Evolutionary conservation across 495 filamentous ascomycete species (phyloP).

Genomic region (Pyrenula aspistea): DNA sequence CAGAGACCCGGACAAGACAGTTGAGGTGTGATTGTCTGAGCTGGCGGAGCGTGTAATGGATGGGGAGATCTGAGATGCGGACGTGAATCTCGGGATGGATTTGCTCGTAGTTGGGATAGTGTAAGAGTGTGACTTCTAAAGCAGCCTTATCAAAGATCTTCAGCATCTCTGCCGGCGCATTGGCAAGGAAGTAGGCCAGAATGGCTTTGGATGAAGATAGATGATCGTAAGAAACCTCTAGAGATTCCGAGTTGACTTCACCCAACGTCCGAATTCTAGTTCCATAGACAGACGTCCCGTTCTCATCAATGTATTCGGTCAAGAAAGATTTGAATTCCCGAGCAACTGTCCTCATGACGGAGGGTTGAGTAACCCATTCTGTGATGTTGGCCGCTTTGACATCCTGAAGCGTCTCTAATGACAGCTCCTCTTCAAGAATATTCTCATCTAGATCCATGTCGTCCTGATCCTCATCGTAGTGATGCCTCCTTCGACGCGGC

Average conservation of each 20-base stretch:
- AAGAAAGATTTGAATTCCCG: slow-evolving; percentile 96
- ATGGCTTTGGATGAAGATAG: slow-evolving; percentile 83
- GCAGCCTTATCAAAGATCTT: slow-evolving; percentile 96
- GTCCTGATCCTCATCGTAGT: slow-evolving; percentile 88
- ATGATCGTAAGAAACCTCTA: slow-evolving; percentile 94
- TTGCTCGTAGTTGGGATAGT: slow-evolving; percentile 94
- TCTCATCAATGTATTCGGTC: slow-evolving; percentile 84
- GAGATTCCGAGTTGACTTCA: slow-evolving; percentile 89
- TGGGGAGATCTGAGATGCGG: slow-evolving; percentile 86
- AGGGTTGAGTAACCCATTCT: slow-evolving; percentile 86
- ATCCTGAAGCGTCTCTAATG: slow-evolving; percentile 81
- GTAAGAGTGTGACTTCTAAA: slow-evolving; percentile 85
- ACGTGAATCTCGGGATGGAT: slow-evolving; percentile 98
- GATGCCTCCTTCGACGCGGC: slow-evolving; percentile 64
- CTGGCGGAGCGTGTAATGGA: slow-evolving; percentile 93
- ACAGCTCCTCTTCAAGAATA: slow-evolving; percentile 88
- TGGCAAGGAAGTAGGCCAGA: slow-evolving; percentile 94
- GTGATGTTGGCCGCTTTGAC: slow-evolving; percentile 86
- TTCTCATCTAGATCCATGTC: slow-evolving; percentile 80
- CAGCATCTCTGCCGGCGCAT: slow-evolving; percentile 83
- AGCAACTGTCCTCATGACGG: slow-evolving; percentile 86
- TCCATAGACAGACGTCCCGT: slow-evolving; percentile 84
- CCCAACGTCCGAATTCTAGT: slow-evolving; percentile 85
- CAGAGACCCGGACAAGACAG: slow-evolving; percentile 86
- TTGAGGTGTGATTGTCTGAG: slow-evolving; percentile 94